Conservation (phyloP, 2,329 filamentous ascomycete genomes). For the Colletotrichum sansevieriae region DNA sequence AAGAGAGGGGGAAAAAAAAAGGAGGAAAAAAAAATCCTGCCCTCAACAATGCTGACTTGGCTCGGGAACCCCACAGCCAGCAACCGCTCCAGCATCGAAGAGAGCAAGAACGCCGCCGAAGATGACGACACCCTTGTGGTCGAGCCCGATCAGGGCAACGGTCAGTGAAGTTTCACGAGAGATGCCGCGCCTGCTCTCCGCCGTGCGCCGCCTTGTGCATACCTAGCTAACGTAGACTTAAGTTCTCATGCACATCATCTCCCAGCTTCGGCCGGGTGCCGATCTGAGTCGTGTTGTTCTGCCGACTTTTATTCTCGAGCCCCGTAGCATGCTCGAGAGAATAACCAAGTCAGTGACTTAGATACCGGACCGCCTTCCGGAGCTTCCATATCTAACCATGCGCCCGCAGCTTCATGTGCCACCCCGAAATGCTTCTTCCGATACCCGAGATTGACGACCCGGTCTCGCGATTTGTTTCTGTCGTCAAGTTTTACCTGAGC, state of each 20-base stretch:
- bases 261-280: constrained; percentile 93
- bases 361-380: not conserved
- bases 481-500: constrained; percentile 97
- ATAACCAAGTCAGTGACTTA: constrained; percentile 87
- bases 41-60: constrained; percentile 59
- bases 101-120: constrained; percentile 58
- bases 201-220: constrained; percentile 11
- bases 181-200: constrained; percentile 5
- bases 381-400: constrained; percentile 24
- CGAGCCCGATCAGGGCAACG: constrained; percentile 94
- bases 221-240: constrained; percentile 35
- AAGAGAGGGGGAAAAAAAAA: constrained; percentile 6
- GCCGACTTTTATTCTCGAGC: constrained; percentile 97
- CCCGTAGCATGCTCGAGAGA: constrained; percentile 96
- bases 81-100: constrained; percentile 70
- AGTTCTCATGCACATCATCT: constrained; percentile 98
- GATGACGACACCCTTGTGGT: constrained; percentile 85
- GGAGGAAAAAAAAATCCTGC: constrained; percentile 21
- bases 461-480: constrained; percentile 88
- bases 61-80: constrained; percentile 55
- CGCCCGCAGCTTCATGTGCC: constrained; percentile 90
- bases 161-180: constrained; percentile 63
- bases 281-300: constrained; percentile 94
- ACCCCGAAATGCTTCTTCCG: constrained; percentile 92
- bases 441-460: constrained; percentile 92